Evolutionary conservation across 163 green algal genomes (phyloP).

Genomic region (Scenedesmus sp.): DNA sequence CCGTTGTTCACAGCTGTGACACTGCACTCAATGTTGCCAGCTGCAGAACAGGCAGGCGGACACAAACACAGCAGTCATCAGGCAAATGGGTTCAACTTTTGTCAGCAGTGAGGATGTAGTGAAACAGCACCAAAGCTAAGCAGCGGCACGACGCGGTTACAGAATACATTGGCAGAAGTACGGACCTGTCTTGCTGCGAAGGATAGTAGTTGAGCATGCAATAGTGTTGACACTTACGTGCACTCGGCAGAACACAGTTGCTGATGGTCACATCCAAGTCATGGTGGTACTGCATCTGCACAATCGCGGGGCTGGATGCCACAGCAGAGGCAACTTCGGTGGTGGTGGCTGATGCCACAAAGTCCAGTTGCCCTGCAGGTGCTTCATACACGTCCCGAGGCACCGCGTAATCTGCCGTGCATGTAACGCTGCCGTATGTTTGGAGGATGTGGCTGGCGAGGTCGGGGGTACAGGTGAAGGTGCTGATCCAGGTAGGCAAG

Average conservation of each 20-base stretch:
- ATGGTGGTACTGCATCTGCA: slow-evolving; percentile 2
- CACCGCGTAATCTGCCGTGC: not conserved
- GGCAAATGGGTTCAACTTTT: not conserved
- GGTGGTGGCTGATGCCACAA: not conserved
- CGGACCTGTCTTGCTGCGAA: too few relatives aligned
- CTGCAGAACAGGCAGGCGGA: not conserved
- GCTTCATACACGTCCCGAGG: not conserved
- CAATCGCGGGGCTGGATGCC: not conserved
- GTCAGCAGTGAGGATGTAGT: too few relatives aligned
- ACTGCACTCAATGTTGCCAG: not conserved
- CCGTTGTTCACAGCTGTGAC: not conserved
- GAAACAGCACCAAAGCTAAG: too few relatives aligned
- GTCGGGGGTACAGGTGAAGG: not conserved
- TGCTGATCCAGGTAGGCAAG: not conserved
- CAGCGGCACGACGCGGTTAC: too few relatives aligned
- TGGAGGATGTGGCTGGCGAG: not conserved
- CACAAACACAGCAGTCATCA: not conserved
- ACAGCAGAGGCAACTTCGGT: not conserved
- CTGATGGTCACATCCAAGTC: not conserved
- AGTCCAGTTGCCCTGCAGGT: not conserved
- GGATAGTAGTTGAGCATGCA: too few relatives aligned
- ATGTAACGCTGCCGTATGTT: not conserved
- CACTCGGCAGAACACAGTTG: not conserved
- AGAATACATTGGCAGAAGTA: too few relatives aligned
- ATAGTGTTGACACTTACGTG: not conserved